A percentile compares a stretch with the other conserved stretches of the same genome.
Evolutionary conservation across 805 yeast genomes (phyloP).

Genomic region (Ogataea polymorpha): DNA sequence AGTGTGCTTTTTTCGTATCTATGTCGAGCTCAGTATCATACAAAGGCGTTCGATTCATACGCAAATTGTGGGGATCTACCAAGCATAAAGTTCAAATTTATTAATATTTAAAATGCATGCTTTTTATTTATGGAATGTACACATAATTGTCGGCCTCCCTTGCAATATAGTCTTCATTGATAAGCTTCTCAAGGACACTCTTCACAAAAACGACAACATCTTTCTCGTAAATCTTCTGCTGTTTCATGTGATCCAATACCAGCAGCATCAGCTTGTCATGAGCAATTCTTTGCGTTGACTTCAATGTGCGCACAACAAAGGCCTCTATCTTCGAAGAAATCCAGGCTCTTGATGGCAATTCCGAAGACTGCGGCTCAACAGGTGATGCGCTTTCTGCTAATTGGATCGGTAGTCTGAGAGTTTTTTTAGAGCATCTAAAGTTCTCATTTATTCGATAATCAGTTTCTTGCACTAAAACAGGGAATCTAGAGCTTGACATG

Average conservation of each 20-base stretch:
- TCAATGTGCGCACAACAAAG: constrained; percentile 30
- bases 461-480: constrained; percentile 18
- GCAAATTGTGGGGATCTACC: too few relatives aligned
- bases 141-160: constrained; percentile 21
- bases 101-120: not conserved
- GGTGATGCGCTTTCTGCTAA: constrained; percentile 1
- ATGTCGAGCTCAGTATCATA: too few relatives aligned
- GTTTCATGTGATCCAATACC: constrained; percentile 23
- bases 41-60: too few relatives aligned
- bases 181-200: constrained; percentile 34
- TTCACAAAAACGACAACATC: constrained; percentile 23
- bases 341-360: constrained; percentile 8
- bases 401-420: constrained; percentile 9
- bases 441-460: constrained; percentile 13
- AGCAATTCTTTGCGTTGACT: constrained; percentile 24
- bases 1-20: too few relatives aligned
- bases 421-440: constrained; percentile 9
- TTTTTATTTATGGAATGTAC: constrained; percentile 14
- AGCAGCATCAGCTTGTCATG: constrained; percentile 33
- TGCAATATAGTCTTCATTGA: constrained; percentile 34
- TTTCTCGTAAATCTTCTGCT: constrained; percentile 1
- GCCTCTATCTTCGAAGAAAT: constrained; percentile 14
- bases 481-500: constrained; percentile 32
- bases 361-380: constrained; percentile 1
- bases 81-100: too few relatives aligned